Evolutionary conservation across 179 eudicot species (phyloP), one percentile per base, ranked within the genome.

Genomic region (Amaranthus tricolor): DNA sequence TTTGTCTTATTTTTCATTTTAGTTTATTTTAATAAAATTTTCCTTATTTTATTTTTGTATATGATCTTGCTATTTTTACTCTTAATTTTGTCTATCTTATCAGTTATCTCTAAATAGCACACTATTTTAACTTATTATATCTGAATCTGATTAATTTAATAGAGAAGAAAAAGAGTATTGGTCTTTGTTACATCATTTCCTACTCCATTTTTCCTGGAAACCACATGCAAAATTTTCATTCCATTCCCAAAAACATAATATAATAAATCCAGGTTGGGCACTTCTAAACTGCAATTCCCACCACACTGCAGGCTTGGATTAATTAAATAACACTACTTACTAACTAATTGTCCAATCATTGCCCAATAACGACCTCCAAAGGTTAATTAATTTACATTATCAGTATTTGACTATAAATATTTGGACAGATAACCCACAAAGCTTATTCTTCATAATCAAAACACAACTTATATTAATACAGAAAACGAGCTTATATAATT

Each of bases 341-440:
- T 43, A 71, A 14, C 65, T 57, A 71, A 71, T 61, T 14, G 59
- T 19, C 59, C 14, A 49, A 73, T 78, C 72, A 66, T 73, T 68
- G 49, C 50, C 47, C 48, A 73, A 67, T 57, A 49, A 55, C 61
- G 72, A 17, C 31, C 70, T 69, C 20, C 62, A 14, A 53, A 9
- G 49, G 20, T 24, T 16, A 53, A 70, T 31, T 55, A 50, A 60
- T 9, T 53, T 65, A 66, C 17, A 53, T 62, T 52, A 68, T 70
- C 70, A 77, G 50, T 24, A 45, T 49, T 49, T 72, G 76, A 78
- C 77, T 58, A 70, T 24, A 50, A 40, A 20, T 24, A 74, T 57
- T 52, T 73, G 15, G 60, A 75, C 82, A 79, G 82, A 70, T 71
- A 62, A 71, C 6, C 72, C 6, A 16, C 44, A 24, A 20, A 20